Percentiles rank a stretch among this genome's conserved stretches.
These are phyloP conservation scores for Deinandra increscens DNA, from an alignment of 129 eudicot genomes.

Conservation along the genomic window DNA sequence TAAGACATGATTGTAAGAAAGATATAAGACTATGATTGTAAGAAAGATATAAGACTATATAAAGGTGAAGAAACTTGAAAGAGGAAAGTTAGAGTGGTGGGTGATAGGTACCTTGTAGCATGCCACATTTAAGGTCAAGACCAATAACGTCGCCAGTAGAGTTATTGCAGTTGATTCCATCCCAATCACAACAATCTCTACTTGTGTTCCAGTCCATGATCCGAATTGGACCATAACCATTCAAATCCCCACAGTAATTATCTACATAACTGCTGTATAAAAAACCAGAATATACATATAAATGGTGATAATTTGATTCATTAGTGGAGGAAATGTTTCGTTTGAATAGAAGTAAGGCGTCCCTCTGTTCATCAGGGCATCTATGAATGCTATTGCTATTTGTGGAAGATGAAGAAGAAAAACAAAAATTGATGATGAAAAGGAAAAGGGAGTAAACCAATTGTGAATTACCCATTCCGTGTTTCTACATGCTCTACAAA, in stretches of 20 bases:
- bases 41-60: no score
- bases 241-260: neutral
- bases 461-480: neutral
- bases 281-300: no score
- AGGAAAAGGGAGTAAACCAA: neutral
- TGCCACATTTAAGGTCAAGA: conserved; percentile 20
- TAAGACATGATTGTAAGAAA: no score
- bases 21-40: no score
- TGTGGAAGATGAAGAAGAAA: neutral
- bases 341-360: conserved; percentile 13
- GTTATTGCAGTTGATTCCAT: conserved; percentile 28
- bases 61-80: neutral
- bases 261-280: no score
- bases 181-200: conserved; percentile 37
- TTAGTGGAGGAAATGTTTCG: neutral
- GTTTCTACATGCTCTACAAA: neutral
- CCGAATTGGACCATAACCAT: neutral
- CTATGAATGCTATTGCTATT: neutral
- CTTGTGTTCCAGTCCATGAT: conserved; percentile 18
- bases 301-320: no score
- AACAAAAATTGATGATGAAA: neutral
- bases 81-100: neutral
- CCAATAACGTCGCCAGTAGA: conserved; percentile 28
- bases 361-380: conserved; percentile 6
- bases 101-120: neutral